Base-by-base conservation (phyloP, 495 filamentous ascomycete species). In the Trichoderma reesei region DNA sequence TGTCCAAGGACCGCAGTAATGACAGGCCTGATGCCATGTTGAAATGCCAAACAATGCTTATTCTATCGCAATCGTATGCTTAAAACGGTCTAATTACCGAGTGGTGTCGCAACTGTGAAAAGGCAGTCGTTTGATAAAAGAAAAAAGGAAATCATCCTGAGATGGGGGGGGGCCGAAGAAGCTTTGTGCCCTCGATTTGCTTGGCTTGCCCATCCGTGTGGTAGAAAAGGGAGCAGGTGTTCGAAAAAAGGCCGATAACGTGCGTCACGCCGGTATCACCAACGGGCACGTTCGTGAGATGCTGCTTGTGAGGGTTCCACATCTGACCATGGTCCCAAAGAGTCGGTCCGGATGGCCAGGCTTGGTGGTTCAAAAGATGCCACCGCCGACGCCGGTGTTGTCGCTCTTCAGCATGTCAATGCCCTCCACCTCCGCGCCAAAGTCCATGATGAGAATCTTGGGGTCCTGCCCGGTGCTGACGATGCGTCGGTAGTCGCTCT, bases 381-480 rank as follows among this genome's bases (percentile, higher is more conserved):
- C 38, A 41, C 54, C 63, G n/a, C 39, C 51, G 59, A 34, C 39
- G 59, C 64, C 59, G 46, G 18, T 26, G 14, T 56, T 56, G 20
- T 39, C 44, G 61, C 79, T 82, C 68, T 83, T 79, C 20, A 86
- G 70, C 70, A 80, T 75, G 46, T 83, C 78, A 26, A 86, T 78
- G 62, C 80, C 76, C 51, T 76, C 67, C 10, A 86, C 75, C 63
- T 73, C 78, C n/a, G 79, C 79, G 18, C 88, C 88, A 70, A 90
- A 91, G 77, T 98, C 94, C 79, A 98, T 84, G n/a, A 98, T 86
- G 31, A 97, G 78, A 38, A 90, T 88, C 67, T 93, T 86, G 10
- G 91, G 88, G 69, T 98, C 92, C 75, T 98, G 94, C 48, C 90
- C 92, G 0, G 95, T 96, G 63, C 89, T 90, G 54, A 98, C 87